Base-by-base conservation (phyloP, 2,329 filamentous ascomycete species). In the Ceratocystis cacaofunesta region DNA sequence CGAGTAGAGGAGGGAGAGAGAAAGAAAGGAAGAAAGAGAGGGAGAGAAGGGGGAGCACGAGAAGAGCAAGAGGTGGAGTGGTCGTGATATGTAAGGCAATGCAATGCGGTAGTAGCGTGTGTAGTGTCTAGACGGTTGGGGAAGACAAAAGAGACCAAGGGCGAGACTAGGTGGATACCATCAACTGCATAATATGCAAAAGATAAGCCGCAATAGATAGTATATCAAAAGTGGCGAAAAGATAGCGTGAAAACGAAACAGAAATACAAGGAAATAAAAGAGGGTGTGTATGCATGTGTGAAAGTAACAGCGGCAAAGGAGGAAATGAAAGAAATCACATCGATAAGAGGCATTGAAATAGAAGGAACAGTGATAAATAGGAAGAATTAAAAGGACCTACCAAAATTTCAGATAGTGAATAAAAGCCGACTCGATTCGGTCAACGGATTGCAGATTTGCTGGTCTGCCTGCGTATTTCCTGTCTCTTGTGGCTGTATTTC, bases 151-250 rank as follows among this genome's bases (percentile, higher is more conserved):
- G 32, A 36, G n/a, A 4, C 25, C 17, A 30, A 58, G 32, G 32
- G 8, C 15, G 30, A 57, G 17, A 17, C 12, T 30, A 30, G n/a
- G 55, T 58, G 55, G 55, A 58, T 58, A 58, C 55, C n/a, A 58
- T 58, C 28, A 36, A 58, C 19, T 58, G 55, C 55, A 58, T 58
- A 58, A 58, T 58, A 58, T 58, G 30, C 15, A n/a, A 58, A 57
- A 58, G 55, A 58, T 58, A 58, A 58, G 55, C 55, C 28, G 55
- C 55, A 58, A 58, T 32, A 58, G 55, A 15, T 17, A 57, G 22
- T 25, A 2, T 36, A 36, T 58, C 55, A 58, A 30, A 10, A 58
- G 55, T 58, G 55, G 55, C 55, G 36, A 58, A 58, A 58, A 58
- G 55, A 58, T 58, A 19, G 55, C 22, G 25, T 10, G 15, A n/a